Evolutionary conservation across 768 basidiomycete species (phyloP), one percentile per base, ranked within the genome.

Genomic region (Phlegmacium glaucopus): DNA sequence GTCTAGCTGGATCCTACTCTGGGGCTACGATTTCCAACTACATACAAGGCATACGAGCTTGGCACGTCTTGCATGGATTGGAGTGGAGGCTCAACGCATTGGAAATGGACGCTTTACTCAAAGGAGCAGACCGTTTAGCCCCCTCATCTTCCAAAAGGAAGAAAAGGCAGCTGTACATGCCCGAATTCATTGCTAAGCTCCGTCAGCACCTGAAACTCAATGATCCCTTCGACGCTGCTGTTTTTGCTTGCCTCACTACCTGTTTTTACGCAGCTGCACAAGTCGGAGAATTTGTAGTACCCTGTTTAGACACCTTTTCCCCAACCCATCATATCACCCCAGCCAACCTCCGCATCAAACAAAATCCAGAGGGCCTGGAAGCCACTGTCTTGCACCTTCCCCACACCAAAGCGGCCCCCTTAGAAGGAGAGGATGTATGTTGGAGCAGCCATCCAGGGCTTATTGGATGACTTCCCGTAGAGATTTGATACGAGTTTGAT

Each of bases 91-190:
- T 22, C 13, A 37, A 44, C 13, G 10, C 44, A 6, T 29, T 38
- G 0, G 56, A 67, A 27, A 18, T 70, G 9, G 58, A 70, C 0
- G 45, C 58, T 0, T 25, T 70, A 0, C 50, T 76, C 0, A 54
- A 54, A 17, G 69, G 55, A 0, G 67, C 69, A 1, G 52, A 55
- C 0, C 40, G 41, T 2, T 36, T 67, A 1, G 52, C 68, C 0
- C 74, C 72, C 0, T 17, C 56, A 0, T 29, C 62, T 0, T 65
- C 69, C 1, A 65, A 61, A 29, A 35, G 59, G 1, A 44, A 51
- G 18, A 68, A 69, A 18, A 44, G 67, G 0, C 17, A 26, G 0
- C 74, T 72, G 0, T 66, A 60, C 48, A 67, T 65, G 0, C n/a
- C 63, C 0, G 43, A 53, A 0, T 47, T 57, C 50, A 59, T 71